Evolutionary conservation across 2,329 filamentous ascomycete genomes (phyloP).

Genomic region (Myriosclerotinia scirpicola): DNA sequence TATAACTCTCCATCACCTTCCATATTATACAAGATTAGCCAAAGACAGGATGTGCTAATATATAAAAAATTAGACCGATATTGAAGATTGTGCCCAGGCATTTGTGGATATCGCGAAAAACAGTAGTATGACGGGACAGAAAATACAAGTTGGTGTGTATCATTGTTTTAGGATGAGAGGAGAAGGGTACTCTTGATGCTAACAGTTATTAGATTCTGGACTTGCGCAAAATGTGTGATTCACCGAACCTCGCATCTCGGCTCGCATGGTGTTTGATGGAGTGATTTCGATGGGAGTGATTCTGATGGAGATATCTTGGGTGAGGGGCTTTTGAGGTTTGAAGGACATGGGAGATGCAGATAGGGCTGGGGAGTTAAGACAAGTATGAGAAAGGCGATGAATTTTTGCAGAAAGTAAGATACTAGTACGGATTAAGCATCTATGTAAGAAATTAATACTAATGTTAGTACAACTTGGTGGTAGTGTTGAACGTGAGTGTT

Average conservation of each 20-base stretch:
- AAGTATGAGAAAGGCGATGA: not conserved
- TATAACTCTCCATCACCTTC: too few species aligned
- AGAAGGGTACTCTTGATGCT: not conserved
- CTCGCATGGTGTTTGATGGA: too few species aligned
- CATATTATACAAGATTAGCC: too few species aligned
- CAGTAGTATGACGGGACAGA: conserved; percentile 40
- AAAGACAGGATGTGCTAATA: not conserved
- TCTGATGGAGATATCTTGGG: too few species aligned
- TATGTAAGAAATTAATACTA: not conserved
- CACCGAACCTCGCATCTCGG: too few species aligned
- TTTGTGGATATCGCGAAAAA: conserved; percentile 56
- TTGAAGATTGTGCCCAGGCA: conserved; percentile 56
- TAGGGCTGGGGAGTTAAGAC: not conserved
- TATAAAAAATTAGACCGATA: conserved; percentile 43
- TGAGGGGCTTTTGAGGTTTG: too few species aligned
- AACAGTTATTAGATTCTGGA: conserved; percentile 14
- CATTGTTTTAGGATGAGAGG: not conserved
- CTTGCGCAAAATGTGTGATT: conserved; percentile 16
- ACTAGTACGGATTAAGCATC: not conserved
- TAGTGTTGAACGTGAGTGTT: too few species aligned
- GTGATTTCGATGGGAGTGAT: too few species aligned
- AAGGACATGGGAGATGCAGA: not conserved
- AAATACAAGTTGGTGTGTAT: conserved; percentile 39
- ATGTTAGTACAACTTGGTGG: too few species aligned
- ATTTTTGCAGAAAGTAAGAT: not conserved